Conservation (phyloP, 1,284 basidiomycete species). For the Ceratobasidium sp. region DNA sequence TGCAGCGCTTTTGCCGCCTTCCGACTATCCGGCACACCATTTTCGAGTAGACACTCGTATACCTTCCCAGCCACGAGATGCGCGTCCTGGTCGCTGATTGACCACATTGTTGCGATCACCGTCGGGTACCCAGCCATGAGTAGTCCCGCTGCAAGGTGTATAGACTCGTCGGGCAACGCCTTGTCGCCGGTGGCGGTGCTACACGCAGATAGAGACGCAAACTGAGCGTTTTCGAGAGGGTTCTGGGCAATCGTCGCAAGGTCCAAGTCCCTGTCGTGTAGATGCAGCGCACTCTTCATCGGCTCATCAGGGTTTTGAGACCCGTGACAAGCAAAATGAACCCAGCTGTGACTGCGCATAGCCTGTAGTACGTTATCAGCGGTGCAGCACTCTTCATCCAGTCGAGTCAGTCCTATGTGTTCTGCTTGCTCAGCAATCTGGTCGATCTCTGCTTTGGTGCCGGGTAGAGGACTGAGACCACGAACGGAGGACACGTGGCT, state of each 20-base stretch:
- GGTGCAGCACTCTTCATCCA: not conserved
- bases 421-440: not conserved
- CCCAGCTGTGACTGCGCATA: not conserved
- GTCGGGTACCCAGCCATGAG: too few relatives aligned
- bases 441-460: not conserved
- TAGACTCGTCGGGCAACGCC: too few relatives aligned
- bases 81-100: too few relatives aligned
- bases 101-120: too few relatives aligned
- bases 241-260: slow-evolving; percentile 15
- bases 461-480: not conserved
- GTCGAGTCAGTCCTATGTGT: not conserved
- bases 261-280: not conserved
- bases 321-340: slow-evolving; percentile 16
- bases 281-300: not conserved
- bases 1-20: too few relatives aligned
- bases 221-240: too few relatives aligned
- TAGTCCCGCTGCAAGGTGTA: too few relatives aligned
- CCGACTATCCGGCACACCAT: too few relatives aligned
- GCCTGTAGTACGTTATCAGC: not conserved
- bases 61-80: too few relatives aligned
- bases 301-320: not conserved
- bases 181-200: too few relatives aligned
- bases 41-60: too few relatives aligned
- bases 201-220: too few relatives aligned
- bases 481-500: not conserved